phyloP scores from a whole-genome alignment of 495 filamentous ascomycete genomes.

The Cercophora samala region DNA sequence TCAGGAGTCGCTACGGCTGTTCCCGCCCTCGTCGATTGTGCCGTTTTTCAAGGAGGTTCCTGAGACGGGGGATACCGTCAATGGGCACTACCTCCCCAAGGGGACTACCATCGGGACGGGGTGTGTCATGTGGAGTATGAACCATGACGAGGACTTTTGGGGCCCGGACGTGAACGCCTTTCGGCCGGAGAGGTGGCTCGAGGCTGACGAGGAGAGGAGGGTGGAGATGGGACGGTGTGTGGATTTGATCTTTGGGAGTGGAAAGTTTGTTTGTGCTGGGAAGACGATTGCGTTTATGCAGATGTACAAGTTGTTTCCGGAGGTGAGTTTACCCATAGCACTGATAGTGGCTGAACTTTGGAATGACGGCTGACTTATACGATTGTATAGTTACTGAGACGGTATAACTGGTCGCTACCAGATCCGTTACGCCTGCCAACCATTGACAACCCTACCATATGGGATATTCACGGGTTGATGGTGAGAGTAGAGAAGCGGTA shows the following conservation, averaged over 20 bases:
- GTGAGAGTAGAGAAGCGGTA: slow-evolving; percentile 12
- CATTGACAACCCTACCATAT: background rate
- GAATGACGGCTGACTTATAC: slow-evolving; percentile 3
- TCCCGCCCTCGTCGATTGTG: slow-evolving; percentile 39
- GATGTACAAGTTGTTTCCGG: slow-evolving; percentile 53
- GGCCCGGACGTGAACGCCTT: slow-evolving; percentile 35
- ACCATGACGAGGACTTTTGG: slow-evolving; percentile 13
- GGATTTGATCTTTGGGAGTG: slow-evolving; percentile 37
- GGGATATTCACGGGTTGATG: slow-evolving; percentile 7
- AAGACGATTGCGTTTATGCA: slow-evolving; percentile 38
- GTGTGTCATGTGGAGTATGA: slow-evolving; percentile 15
- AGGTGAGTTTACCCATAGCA: slow-evolving; percentile 39
- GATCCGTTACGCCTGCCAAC: slow-evolving; percentile 7
- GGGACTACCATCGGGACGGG: slow-evolving; percentile 32
- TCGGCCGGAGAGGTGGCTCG: slow-evolving; percentile 43
- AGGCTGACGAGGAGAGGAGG: slow-evolving; percentile 32
- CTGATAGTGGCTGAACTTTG: background rate
- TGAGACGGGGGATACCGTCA: slow-evolving; percentile 26
- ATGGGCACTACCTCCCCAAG: slow-evolving; percentile 27
- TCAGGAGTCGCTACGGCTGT: slow-evolving; percentile 46
- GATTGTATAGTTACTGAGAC: slow-evolving; percentile 8
- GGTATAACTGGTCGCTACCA: slow-evolving; percentile 11
- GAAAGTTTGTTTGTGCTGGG: slow-evolving; percentile 42
- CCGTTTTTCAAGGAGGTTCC: slow-evolving; percentile 44
- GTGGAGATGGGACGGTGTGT: slow-evolving; percentile 37